Percentiles rank a stretch among this genome's conserved stretches.
These are phyloP conservation scores for Globisporangium rhizosaccharum DNA, from an alignment of 352 stramenopile species.

Conservation along the genomic window DNA sequence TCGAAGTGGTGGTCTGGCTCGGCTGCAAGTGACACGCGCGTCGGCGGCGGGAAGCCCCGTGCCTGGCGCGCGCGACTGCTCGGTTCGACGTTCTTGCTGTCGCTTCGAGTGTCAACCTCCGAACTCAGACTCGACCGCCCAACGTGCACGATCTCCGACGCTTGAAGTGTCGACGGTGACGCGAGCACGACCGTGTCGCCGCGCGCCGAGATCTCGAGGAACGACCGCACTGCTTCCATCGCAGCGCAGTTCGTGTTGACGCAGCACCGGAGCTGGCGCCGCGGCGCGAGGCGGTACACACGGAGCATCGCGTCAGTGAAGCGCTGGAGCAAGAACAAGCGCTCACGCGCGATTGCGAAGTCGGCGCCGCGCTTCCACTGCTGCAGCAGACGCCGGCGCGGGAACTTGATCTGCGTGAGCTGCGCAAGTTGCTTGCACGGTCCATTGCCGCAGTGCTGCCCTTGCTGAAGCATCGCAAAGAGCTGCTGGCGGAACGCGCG, in stretches of 20 bases:
- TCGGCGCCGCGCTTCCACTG: constrained; percentile 18
- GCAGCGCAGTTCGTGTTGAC: constrained; percentile 45
- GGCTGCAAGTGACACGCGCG: constrained; percentile 17
- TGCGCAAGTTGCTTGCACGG: constrained; percentile 37
- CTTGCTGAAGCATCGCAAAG: constrained; percentile 18
- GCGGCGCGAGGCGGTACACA: constrained; percentile 37
- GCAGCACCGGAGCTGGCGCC: constrained; percentile 53
- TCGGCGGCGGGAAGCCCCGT: constrained; percentile 19
- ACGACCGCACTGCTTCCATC: constrained; percentile 34
- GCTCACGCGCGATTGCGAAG: constrained; percentile 24
- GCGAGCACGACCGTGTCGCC: constrained; percentile 7
- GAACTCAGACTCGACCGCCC: too few species aligned
- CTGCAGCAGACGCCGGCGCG: constrained; percentile 29
- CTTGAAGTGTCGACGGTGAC: not conserved
- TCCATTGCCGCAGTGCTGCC: constrained; percentile 29
- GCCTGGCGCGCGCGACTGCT: not conserved
- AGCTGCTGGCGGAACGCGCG: constrained; percentile 48
- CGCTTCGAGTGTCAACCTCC: not conserved
- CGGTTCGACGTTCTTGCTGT: not conserved
- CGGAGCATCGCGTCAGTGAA: constrained; percentile 50
- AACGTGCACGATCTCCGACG: too few species aligned
- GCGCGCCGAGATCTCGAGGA: constrained; percentile 38
- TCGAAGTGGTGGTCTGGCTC: constrained; percentile 21
- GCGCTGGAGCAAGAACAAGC: constrained; percentile 33
- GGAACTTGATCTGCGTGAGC: constrained; percentile 51